Base-by-base conservation (phyloP, 495 filamentous ascomycete genomes). In the Tetracladium setigerum region DNA sequence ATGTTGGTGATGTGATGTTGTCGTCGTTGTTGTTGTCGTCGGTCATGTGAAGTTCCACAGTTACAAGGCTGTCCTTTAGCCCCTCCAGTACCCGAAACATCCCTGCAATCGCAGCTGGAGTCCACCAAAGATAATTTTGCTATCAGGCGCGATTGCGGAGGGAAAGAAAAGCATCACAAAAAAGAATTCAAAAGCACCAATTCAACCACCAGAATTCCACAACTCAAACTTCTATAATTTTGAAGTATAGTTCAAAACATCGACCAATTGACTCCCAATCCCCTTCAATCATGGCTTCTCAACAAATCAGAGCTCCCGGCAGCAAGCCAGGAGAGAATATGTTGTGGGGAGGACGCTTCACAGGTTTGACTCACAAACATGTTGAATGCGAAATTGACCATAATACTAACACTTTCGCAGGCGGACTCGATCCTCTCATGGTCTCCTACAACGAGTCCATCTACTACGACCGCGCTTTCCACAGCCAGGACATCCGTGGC, bases 381-480 rank as follows among this genome's bases (percentile, higher is more conserved):
- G 9, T 33, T 31, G 16, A 18, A 49, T 42, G n/a, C 2, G 30
- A 38, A 8, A 16, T 17, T 22, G 12, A 17, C n/a, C 27, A 15
- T 8, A 37, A 40, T 38, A 34, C 30, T 50, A 35, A 49, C 34
- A 37, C 36, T 30, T 47, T 51, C 18, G 27, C 82, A 53, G 79
- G 87, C 71, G 79, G 82, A 57, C 80, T 92, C 53, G 86, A 95
- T 69, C 86, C 88, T 41, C 73, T 95, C 36, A 95, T 95, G 88
- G 80, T 83, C 40, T 72, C 82, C 53, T 95, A 94, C 73, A 95
- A 95, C 69, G 77, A 83, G 64, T 89, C 85, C 13, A 84, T 96
- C 48, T 81, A 83, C 68, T 95, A 86, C 67, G 90, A 95, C 69
- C 83, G 82, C 54, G 74, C 78, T 38, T 81, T 95, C 64, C 89